Conservation (phyloP, 148 eudicot species). For the Camellia japonica region DNA sequence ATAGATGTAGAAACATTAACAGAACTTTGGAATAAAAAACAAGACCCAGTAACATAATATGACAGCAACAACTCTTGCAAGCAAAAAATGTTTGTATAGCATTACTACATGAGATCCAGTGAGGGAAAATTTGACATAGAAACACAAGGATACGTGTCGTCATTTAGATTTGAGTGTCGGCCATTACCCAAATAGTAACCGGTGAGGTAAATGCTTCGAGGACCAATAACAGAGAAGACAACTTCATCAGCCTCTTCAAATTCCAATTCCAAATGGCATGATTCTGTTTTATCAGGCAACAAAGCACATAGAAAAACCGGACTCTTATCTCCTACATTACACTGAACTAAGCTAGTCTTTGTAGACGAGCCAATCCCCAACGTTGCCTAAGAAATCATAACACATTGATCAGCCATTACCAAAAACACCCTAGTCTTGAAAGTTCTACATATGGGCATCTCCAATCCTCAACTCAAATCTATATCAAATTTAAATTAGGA, state of each 20-base stretch:
- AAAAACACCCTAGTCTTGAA: background rate
- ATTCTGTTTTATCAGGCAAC: slow-evolving; percentile 67
- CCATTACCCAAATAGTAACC: slow-evolving; percentile 50
- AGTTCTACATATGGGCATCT: background rate
- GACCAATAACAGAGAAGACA: slow-evolving; percentile 79
- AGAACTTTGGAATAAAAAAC: no score
- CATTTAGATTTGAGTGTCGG: slow-evolving; percentile 27
- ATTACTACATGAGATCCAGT: background rate
- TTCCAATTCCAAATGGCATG: slow-evolving; percentile 78
- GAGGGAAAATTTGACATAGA: background rate
- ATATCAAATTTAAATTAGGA: no score
- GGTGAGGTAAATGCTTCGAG: slow-evolving; percentile 72
- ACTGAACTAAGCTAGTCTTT: slow-evolving; percentile 62
- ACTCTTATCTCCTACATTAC: slow-evolving; percentile 73
- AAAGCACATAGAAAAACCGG: slow-evolving; percentile 84
- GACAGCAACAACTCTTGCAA: no score
- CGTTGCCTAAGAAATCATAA: slow-evolving; percentile 54
- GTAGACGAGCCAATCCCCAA: slow-evolving; percentile 61
- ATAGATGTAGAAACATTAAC: no score
- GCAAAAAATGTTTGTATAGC: no score
- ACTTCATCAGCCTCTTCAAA: slow-evolving; percentile 82
- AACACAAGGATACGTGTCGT: slow-evolving; percentile 76
- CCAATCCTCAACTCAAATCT: no score
- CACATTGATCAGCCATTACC: background rate
- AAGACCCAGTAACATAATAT: no score